Evolutionary conservation across 2,329 filamentous ascomycete genomes (phyloP), one percentile per base, ranked within the genome.

Genomic region (Exophiala dermatitidis): DNA sequence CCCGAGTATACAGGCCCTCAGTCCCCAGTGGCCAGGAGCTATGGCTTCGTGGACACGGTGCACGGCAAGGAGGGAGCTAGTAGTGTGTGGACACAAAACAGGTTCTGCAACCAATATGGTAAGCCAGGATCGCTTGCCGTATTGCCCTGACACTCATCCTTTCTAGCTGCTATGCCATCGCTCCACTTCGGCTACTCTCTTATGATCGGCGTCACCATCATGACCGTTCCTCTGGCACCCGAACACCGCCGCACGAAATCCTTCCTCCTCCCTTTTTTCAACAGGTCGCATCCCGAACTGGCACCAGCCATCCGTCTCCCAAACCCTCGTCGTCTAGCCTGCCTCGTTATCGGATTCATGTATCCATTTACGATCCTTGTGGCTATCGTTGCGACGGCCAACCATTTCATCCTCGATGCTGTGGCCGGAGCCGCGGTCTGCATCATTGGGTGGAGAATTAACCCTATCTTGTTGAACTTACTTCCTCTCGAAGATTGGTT

Each of bases 161-260:
- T 32, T 55, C 12, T 46, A 82, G 81, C 82, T 50, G 85, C 85
- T 5, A 88, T 88, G 85, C 85, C 85, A 1, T 85, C 82, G 0
- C 74, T 88, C 10, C 85, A 88, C 67, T 88, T 88, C 64, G 85
- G 85, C 2, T 88, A 88, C 70, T 84, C 83, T 2, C 77, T 88
- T 31, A 77, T 88, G 62, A 82, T 88, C 64, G 85, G 85, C 5
- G 69, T 88, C 8, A 88, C 84, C 3, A 76, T 88, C 53, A 78
- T 80, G 61, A 81, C 79, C 1, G 78, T 87, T 44, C 85, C 85
- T 1, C 71, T 87, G 1, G 70, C 76, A 6, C 74, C 77, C 28
- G 71, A 77, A 26, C 77, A 82, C 50, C 67, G 73, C 12, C 72
- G 72, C 5, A 73, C 73, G 1, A 59, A 46, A 52, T 60, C 66